phyloP scores from a whole-genome alignment of 495 filamentous ascomycete genomes.

The Trichoderma gamsii region DNA sequence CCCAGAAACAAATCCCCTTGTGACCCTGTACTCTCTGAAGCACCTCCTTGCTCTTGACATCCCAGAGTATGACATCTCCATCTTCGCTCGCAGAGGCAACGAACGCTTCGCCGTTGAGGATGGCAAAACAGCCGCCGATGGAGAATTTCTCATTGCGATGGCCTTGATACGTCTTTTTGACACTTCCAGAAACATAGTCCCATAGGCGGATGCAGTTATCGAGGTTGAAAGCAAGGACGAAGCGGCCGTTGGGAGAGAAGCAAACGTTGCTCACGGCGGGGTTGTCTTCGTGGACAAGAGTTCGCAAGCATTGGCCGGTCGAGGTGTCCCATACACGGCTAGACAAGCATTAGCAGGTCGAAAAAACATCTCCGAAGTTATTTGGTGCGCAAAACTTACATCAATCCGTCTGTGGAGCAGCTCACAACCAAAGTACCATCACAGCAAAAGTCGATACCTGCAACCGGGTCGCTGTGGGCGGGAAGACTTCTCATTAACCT shows the following conservation, averaged over 20 bases:
- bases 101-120: conserved; percentile 55
- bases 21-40: conserved; percentile 70
- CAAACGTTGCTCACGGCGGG: conserved; percentile 82
- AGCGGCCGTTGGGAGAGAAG: conserved; percentile 90
- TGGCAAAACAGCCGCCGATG: conserved; percentile 72
- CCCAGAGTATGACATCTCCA: conserved; percentile 80
- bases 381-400: conserved; percentile 42
- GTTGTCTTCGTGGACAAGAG: conserved; percentile 93
- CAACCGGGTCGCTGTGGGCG: conserved; percentile 90
- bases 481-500: conserved; percentile 82
- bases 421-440: conserved; percentile 89
- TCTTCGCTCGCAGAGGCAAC: conserved; percentile 82
- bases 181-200: conserved; percentile 81
- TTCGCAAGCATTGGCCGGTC: conserved; percentile 91
- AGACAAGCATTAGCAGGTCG: conserved; percentile 16
- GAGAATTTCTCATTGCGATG: conserved; percentile 81
- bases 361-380: not conserved
- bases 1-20: conserved; percentile 74
- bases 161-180: conserved; percentile 95
- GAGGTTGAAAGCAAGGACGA: conserved; percentile 83
- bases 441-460: conserved; percentile 83
- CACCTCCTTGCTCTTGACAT: conserved; percentile 75
- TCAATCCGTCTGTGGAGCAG: conserved; percentile 84
- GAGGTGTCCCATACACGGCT: conserved; percentile 90
- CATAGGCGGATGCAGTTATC: conserved; percentile 86